Base-by-base conservation (phyloP, 371 early-diverging fungal species). In the Mucor saturninus region DNA sequence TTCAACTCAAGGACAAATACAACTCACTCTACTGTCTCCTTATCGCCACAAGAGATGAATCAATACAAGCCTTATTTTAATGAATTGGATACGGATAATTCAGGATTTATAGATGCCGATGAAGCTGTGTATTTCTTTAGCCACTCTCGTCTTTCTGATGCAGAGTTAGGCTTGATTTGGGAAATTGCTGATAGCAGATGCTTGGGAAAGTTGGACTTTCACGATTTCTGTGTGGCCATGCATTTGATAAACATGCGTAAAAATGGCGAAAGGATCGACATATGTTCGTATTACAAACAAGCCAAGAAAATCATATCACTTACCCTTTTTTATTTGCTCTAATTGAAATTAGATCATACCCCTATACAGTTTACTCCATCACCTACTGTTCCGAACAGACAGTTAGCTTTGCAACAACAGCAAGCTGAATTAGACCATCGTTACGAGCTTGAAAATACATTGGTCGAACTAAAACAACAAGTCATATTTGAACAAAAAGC, bases 61-160 rank as follows among this genome's bases (percentile, higher is more conserved):
- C 48, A 26, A 29, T 66, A 61, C 40, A 31, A 8, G 14, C n/a
- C 11, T 29, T 60, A 60, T 39, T 66, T 61, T 56, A 29, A 56
- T 14, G 43, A 51, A 32, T 13, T 66, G 9, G 61, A 66, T 56
- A 61, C 30, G 1, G 61, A 61, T 45, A 38, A 28, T 2, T 37
- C 38, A 30, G 61, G 54, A 2, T 58, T 39, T 14, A 56, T 67
- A 42, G 49, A 61, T 38, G n/a, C 54, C 5, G 54, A 57, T 0
- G 57, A 57, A 29, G 61, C 57, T 21, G 62, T 89, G 2, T 84
- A 86, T 7, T 92, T 94, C 65, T 83, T 93, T 67, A 79, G 76
- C 56, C 90, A 87, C 67, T 92, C 92, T 2, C 75, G 79, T 5
- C 76, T 95, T 0, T 73, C 89, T 2, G 79, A 83, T 28, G 64